Evolutionary conservation across 192 early-diverging fungal species (phyloP), one percentile per base, ranked within the genome.

Genomic region (Entophlyctis helioformis): DNA sequence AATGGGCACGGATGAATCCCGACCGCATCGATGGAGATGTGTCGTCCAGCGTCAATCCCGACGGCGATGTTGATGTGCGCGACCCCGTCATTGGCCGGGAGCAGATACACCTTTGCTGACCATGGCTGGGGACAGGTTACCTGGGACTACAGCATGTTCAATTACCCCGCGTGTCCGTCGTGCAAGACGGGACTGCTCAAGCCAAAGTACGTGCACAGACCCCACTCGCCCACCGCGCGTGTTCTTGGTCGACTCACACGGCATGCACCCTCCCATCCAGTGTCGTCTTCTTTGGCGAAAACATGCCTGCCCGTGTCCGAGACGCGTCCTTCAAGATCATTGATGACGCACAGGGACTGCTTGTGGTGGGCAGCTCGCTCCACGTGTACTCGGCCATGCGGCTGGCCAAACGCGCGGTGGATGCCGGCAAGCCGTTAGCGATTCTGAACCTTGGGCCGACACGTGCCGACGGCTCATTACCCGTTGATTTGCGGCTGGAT

Each of bases 251-350:
- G 50, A 46, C 16, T 5, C 13, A 51, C 7, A n/a, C 50, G 41
- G 27, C 24, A 25, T 9, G 19, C 16, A 20, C 16, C 25, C 12
- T 15, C 16, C 32, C 28, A 24, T n/a, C 12, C 19, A 78, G 68
- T 1, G 84, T 92, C 15, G 74, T 92, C 9, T 92, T 92, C 46
- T 94, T 94, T 71, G 88, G 89, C 10, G 91, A 87, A 49, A 91
- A 86, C 50, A 82, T 93, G 33, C 58, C 63, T 0, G 32, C 38
- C 13, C 22, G 46, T 0, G 66, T 80, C n/a, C 75, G 78, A 22
- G 57, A 71, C 27, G 29, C 35, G 39, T 66, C 87, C 7, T 69
- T 66, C 34, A 25, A 66, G 12, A 66, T 82, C 48, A 63, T 93
- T 5, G 57, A 82, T 26, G 50, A 70, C 8, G 67, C 76, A 0